Evolutionary conservation across 495 filamentous ascomycete species (phyloP), one percentile per base, ranked within the genome.

Genomic region (Hypoxylon perforatum): DNA sequence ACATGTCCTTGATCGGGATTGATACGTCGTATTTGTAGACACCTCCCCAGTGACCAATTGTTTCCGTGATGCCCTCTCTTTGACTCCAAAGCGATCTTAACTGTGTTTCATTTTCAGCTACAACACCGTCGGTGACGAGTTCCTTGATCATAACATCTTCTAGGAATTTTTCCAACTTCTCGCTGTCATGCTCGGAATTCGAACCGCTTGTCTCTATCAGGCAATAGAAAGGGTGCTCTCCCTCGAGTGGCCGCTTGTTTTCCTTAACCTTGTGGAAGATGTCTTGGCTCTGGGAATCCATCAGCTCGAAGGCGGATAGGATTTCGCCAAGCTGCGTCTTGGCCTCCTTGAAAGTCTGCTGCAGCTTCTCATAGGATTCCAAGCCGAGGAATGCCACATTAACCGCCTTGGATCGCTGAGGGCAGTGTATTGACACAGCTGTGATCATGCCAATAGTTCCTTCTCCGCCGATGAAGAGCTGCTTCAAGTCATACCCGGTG

Each of bases 1-100:
- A 99, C 69, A 99, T 84, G 61, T 96, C 87, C n/a, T 85, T 73
- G 8, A 99, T 79, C 5, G 95, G 95, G 52, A 99, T 96, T 14
- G 95, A 98, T 5, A 99, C 84, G 73, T 99, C 95, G 77, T 99
- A 99, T 78, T 98, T 98, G 85, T 98, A 99, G 22, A 93, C 93
- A 8, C 94, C 95, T 25, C 95, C 95, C 78, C 92, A 93, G 74
- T 98, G 94, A 63, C 92, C 90, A 23, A 94, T 76, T 21, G 85
- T 84, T 78, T 99, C 95, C 0, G 96, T 87, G 63, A 99, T 92
- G 46, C 93, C 92, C 81, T 99, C 95, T 47, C 95, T 87, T 87
- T 92, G 97, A 62, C 88, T 84, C 95, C 95, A 99, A 56, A 99
- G 82, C 3, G 90, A 80, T 69, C 86, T 86, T 65, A 91, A 83